Base-by-base conservation (phyloP, 2,329 filamentous ascomycete species). In the Fusarium graminum region DNA sequence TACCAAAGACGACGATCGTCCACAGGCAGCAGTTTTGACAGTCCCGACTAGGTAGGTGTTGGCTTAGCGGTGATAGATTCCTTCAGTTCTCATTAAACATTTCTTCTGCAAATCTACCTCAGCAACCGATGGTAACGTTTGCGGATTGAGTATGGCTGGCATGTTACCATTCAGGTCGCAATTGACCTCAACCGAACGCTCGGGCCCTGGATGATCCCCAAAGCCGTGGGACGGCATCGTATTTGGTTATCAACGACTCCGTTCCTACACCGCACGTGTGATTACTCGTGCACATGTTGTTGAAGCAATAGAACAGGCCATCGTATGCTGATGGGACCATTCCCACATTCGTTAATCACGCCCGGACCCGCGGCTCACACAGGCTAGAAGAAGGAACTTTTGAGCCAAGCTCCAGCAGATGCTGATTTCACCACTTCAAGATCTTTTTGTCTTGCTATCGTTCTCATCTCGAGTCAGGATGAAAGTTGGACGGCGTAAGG, bases 341-440 rank as follows among this genome's bases (percentile, higher is more conserved):
- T 42, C 41, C 34, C 39, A 41, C 34, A 28, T 62, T 62, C 44
- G 58, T 52, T 52, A 66, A 58, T 66, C 52, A 64, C 52, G 53
- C 64, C 63, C 59, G 59, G 63, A 49, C 63, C 64, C 64, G 59
- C 63, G 63, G 28, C 47, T 63, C 59, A 50, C 42, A 41, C 52
- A 64, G 41, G 55, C 44, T 42, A 49, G 52, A 58, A 64, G 64
- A 55, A 61, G 64, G 64, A 55, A 61, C 64, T 67, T 67, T 67
- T 67, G 63, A 40, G 26, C 44, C 56, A 68, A 44, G 60, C 30
- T 56, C 59, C 59, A 64, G 64, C 63, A 67, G 59, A 65, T 67
- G 49, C 30, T 52, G 52, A 67, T 29, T 65, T 60, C 49, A 65
- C 46, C 56, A 53, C 54, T 60, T 65, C 38, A 34, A 47, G 32